phyloP scores from a whole-genome alignment of 2,329 filamentous ascomycete species.

The Aspergillus oerlinghausenensis region DNA sequence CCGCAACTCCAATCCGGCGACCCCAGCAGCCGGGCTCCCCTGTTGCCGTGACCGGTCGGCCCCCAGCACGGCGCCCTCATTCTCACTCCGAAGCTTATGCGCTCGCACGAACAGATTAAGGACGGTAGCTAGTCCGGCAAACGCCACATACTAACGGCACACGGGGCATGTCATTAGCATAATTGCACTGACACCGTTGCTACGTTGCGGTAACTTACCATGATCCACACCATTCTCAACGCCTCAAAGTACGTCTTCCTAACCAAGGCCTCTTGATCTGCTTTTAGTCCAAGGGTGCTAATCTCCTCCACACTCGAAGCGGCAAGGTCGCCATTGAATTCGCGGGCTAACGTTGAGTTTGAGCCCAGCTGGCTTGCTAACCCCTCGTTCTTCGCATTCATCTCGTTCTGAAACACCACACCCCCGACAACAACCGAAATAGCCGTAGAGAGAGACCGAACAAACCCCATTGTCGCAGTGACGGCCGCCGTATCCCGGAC shows the following conservation, averaged over 20 bases:
- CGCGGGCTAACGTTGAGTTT: neutral
- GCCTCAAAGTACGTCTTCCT: slow-evolving; percentile 4
- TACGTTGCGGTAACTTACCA: neutral
- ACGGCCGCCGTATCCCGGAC: slow-evolving; percentile 45
- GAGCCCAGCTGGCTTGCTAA: slow-evolving; percentile 4
- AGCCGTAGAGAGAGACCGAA: slow-evolving; percentile 61
- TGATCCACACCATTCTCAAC: slow-evolving; percentile 2
- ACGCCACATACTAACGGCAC: slow-evolving; percentile 1
- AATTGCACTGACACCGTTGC: neutral
- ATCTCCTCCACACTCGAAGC: slow-evolving; percentile 4
- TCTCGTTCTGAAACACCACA: slow-evolving; percentile 65
- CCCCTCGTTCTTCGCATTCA: slow-evolving; percentile 7
- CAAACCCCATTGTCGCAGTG: slow-evolving; percentile 46
- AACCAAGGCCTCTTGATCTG: slow-evolving; percentile 1
- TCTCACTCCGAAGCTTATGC: slow-evolving; percentile 2
- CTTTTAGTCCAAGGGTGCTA: neutral
- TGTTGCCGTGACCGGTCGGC: neutral
- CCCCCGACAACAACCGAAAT: slow-evolving; percentile 65
- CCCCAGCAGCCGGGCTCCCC: neutral
- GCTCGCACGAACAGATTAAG: slow-evolving; percentile 1
- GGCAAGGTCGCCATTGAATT: slow-evolving; percentile 1
- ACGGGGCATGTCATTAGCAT: neutral
- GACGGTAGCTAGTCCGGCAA: slow-evolving; percentile 2
- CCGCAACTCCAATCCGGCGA: neutral
- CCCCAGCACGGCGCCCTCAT: slow-evolving; percentile 2